These are phyloP conservation scores for Thermoascus crustaceus DNA, from an alignment of 2,329 filamentous ascomycete species.

Conservation along the genomic window DNA sequence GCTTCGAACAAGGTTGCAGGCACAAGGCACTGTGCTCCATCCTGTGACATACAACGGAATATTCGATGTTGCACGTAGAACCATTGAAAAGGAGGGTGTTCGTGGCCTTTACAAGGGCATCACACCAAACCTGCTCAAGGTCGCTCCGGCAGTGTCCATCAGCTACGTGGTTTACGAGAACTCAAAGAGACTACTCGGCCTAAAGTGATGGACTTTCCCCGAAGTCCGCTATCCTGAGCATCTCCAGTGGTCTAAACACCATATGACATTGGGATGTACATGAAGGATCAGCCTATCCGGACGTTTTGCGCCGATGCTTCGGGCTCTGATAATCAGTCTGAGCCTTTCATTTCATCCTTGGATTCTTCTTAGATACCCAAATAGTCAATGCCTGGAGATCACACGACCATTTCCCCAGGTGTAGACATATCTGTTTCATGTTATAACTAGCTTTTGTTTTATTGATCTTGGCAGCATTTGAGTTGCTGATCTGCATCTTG, in stretches of 20 bases:
- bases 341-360: slow-evolving; percentile 7
- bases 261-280: too few species aligned
- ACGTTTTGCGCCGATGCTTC: not conserved
- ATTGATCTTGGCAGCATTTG: too few species aligned
- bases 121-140: slow-evolving; percentile 91
- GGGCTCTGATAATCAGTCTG: not conserved
- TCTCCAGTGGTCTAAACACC: too few species aligned
- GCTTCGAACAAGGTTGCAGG: slow-evolving; percentile 82
- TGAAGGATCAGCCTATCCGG: too few species aligned
- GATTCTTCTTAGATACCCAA: slow-evolving; percentile 25
- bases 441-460: not conserved
- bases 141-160: slow-evolving; percentile 91
- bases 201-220: slow-evolving; percentile 28
- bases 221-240: slow-evolving; percentile 3
- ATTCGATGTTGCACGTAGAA: slow-evolving; percentile 77
- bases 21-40: slow-evolving; percentile 88
- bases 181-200: slow-evolving; percentile 61
- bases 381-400: slow-evolving; percentile 11
- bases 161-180: slow-evolving; percentile 93
- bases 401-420: not conserved
- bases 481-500: too few species aligned
- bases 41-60: slow-evolving; percentile 85
- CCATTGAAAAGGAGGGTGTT: slow-evolving; percentile 71
- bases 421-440: not conserved
- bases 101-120: slow-evolving; percentile 89